These are phyloP conservation scores for Alloteropsis semialata DNA, from an alignment of 176 grass and related monocot species.

Conservation along the genomic window DNA sequence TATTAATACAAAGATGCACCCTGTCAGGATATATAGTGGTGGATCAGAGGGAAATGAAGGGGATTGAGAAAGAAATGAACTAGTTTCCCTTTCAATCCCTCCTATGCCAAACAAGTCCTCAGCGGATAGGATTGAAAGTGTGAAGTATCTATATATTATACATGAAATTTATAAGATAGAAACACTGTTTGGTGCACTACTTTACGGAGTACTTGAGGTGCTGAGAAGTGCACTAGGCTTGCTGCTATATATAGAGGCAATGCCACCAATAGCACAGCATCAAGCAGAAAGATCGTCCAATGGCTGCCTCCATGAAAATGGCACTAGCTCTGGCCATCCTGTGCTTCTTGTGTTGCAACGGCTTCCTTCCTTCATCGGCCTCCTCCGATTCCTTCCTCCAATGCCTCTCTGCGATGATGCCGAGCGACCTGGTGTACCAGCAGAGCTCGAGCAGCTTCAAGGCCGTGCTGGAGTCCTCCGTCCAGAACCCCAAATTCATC, in stretches of 20 bases:
- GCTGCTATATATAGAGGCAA: background rate
- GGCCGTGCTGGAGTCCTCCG: slow-evolving; percentile 36
- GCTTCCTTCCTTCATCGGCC: background rate
- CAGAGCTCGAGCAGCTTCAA: slow-evolving; percentile 23
- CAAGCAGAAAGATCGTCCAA: background rate
- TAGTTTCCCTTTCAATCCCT: no score
- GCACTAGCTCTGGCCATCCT: background rate
- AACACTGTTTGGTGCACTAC: no score
- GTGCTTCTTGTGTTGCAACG: background rate
- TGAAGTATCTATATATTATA: no score
- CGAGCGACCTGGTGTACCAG: slow-evolving; percentile 18
- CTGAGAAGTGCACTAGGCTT: background rate
- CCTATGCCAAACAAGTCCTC: no score
- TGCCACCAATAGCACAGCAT: background rate
- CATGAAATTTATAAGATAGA: no score
- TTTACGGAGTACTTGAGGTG: no score
- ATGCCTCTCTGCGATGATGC: slow-evolving; percentile 18
- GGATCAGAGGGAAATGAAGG: no score
- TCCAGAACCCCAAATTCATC: slow-evolving; percentile 49
- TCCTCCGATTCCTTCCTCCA: slow-evolving; percentile 31
- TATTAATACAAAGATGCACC: no score
- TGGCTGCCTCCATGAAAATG: background rate
- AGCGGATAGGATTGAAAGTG: no score
- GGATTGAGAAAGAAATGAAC: no score
- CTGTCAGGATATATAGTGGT: no score